Base-by-base conservation (phyloP, 2,329 filamentous ascomycete genomes). In the Pseudodiploospora longispora region DNA sequence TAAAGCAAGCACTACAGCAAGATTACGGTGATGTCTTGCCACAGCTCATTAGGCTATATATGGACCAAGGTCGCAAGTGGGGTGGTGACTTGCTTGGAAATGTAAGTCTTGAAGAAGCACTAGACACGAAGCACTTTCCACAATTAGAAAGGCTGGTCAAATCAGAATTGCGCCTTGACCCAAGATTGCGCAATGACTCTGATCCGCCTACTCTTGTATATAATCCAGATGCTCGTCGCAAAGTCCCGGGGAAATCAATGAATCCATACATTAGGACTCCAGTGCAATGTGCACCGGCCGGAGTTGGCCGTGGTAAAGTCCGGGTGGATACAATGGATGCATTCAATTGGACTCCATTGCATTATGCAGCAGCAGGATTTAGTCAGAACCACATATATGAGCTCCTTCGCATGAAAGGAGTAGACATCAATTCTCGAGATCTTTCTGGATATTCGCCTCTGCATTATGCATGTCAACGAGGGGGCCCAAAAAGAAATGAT, bases 271-370 rank as follows among this genome's bases (percentile, higher is more conserved):
- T 2, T 19, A 19, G 19, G 3, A 3, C 19, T 19, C 19, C 19
- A 19, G 19, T 19, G 19, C 19, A 19, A 2, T 3, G 19, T 19
- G 19, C 19, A 19, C 19, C 19, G 3, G 19, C 19, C 2, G 19
- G 19, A 19, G 19, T 19, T 19, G 19, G 19, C 19, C 19, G 3
- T 19, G 19, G 19, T 3, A 19, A 19, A 19, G 19, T 19, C 19
- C 19, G 19, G 19, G 19, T 19, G 19, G 3, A 19, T 19, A 2
- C 19, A 10, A 6, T 5, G 3, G 43, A 46, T 27, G 27, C 28
- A 4, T 42, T 42, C 1, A 40, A 34, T 5, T 46, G 40, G 43
- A 42, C 43, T 6, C 43, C 35, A 3, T 40, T 46, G 10, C 43
- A 46, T 27, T 46, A 46, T 37, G 38, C 38, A n/a, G 43, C 43